These are phyloP conservation scores for Didymella lethalis DNA, from an alignment of 2,329 filamentous ascomycete species.

Conservation along the genomic window DNA sequence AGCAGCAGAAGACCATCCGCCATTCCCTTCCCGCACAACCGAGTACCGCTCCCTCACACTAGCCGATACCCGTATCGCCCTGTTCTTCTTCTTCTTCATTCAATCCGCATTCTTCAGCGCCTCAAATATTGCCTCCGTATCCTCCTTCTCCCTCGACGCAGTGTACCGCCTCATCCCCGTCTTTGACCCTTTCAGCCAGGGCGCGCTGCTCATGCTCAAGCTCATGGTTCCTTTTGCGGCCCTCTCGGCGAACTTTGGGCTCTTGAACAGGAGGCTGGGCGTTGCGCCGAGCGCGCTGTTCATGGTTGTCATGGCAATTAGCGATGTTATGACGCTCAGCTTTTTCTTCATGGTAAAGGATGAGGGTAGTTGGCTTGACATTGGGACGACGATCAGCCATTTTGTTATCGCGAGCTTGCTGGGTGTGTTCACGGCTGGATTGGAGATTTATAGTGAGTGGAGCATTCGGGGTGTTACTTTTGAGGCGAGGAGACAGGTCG, in stretches of 20 bases:
- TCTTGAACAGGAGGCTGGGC: conserved; percentile 83
- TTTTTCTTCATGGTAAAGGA: conserved; percentile 99
- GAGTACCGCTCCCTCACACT: conserved; percentile 72
- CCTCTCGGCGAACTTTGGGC: conserved; percentile 91
- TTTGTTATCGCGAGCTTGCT: conserved; percentile 91
- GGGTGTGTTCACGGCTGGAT: conserved; percentile 86
- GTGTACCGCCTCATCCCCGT: conserved; percentile 87
- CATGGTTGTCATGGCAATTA: conserved; percentile 86
- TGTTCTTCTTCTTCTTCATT: conserved; percentile 94
- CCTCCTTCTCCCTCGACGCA: conserved; percentile 90
- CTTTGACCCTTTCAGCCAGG: conserved; percentile 93
- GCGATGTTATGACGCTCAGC: conserved; percentile 88
- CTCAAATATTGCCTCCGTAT: conserved; percentile 92
- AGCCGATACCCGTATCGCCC: conserved; percentile 83
- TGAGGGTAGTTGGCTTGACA: conserved; percentile 96
- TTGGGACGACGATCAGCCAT: conserved; percentile 94
- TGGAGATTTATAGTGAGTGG: conserved; percentile 85
- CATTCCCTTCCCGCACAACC: conserved; percentile 52
- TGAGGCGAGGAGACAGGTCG: conserved; percentile 39
- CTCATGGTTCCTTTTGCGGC: conserved; percentile 92
- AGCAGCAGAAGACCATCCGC: conserved; percentile 46
- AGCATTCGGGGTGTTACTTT: conserved; percentile 84
- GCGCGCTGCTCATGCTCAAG: conserved; percentile 85
- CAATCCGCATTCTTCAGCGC: conserved; percentile 98
- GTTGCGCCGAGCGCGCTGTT: conserved; percentile 90